Evolutionary conservation across 2,329 filamentous ascomycete genomes (phyloP).

Genomic region (Leptosphaerulina australis): DNA sequence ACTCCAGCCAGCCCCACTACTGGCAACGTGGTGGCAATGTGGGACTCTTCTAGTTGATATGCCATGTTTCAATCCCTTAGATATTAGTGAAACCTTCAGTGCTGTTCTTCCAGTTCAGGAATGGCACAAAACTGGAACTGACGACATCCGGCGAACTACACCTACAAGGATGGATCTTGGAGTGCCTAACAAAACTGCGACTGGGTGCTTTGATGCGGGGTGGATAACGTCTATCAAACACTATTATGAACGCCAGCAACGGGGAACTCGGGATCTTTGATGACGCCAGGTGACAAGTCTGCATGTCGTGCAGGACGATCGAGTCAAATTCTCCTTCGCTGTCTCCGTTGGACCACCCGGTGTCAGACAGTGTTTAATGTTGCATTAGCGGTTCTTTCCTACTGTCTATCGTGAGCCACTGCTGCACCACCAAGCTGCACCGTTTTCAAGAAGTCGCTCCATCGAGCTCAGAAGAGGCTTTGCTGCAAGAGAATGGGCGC

Average conservation of each 20-base stretch:
- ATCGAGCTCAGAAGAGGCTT: neutral
- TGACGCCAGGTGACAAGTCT: neutral
- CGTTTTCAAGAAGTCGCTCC: neutral
- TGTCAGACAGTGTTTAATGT: neutral
- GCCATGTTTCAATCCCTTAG: neutral
- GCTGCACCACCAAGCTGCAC: neutral
- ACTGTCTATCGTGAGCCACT: neutral
- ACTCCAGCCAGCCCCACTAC: conserved; percentile 1
- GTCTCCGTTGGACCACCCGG: neutral
- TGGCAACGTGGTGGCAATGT: conserved; percentile 1
- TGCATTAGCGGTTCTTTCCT: neutral
- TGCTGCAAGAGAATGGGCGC: too few species aligned
- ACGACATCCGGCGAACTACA: neutral
- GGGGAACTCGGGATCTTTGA: neutral
- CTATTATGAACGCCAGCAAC: neutral
- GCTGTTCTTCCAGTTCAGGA: too few species aligned
- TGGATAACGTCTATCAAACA: neutral
- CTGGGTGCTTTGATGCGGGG: neutral
- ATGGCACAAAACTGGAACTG: neutral
- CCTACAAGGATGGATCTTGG: neutral
- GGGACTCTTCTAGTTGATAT: neutral
- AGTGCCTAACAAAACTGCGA: neutral
- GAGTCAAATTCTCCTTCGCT: neutral
- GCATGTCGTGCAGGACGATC: neutral
- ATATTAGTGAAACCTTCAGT: neutral